Conservation (phyloP, 1,284 basidiomycete species). For the Heterobasidion irregulare region DNA sequence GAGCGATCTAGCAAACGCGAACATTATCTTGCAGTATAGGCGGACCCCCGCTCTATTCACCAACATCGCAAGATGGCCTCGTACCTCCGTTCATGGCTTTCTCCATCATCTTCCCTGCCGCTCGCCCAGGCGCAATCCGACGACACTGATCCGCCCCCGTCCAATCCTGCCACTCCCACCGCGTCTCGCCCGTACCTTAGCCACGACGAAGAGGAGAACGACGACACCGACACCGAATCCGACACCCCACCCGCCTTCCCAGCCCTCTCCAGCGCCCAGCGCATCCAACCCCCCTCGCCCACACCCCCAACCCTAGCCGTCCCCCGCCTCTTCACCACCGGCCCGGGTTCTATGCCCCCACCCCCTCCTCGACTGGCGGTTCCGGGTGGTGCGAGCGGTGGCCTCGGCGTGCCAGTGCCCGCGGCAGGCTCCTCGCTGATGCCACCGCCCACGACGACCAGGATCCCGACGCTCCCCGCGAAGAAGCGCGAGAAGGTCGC, state of each 20-base stretch:
- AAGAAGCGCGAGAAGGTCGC: slow-evolving; percentile 73
- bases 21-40: too few species aligned
- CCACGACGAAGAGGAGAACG: slow-evolving; percentile 23
- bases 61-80: slow-evolving; percentile 8
- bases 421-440: slow-evolving; percentile 23
- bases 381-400: slow-evolving; percentile 24
- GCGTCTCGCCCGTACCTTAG: slow-evolving; percentile 27
- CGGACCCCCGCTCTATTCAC: not conserved
- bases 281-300: slow-evolving; percentile 24
- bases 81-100: slow-evolving; percentile 13
- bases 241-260: slow-evolving; percentile 83
- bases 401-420: slow-evolving; percentile 25
- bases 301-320: slow-evolving; percentile 16
- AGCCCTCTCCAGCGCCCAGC: slow-evolving; percentile 72
- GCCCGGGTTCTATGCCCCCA: slow-evolving; percentile 58
- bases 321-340: slow-evolving; percentile 42
- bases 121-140: slow-evolving; percentile 1
- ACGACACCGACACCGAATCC: slow-evolving; percentile 35
- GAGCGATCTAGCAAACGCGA: too few species aligned
- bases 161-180: not conserved
- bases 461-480: slow-evolving; percentile 39
- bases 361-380: slow-evolving; percentile 48
- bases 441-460: slow-evolving; percentile 47
- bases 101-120: slow-evolving; percentile 1
- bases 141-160: too few species aligned